These are phyloP conservation scores for Malassezia yamatoensis DNA, from an alignment of 1,284 basidiomycete species.

Conservation along the genomic window DNA sequence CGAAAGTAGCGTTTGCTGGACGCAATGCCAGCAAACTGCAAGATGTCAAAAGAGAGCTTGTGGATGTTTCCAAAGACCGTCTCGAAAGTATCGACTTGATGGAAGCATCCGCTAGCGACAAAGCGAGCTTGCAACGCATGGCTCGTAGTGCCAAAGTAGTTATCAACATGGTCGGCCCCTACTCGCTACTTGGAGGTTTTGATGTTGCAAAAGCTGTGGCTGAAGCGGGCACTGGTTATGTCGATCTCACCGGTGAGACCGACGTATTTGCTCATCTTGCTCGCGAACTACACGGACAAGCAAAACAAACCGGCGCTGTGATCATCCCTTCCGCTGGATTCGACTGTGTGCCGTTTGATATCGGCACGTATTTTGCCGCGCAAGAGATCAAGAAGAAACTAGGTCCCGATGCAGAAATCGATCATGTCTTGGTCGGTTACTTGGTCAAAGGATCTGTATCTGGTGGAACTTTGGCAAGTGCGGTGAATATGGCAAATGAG, in stretches of 20 bases:
- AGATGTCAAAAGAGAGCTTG: slow-evolving; percentile 19
- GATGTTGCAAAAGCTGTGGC: slow-evolving; percentile 53
- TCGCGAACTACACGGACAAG: slow-evolving; percentile 57
- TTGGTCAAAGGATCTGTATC: slow-evolving; percentile 55
- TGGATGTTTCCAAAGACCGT: slow-evolving; percentile 10
- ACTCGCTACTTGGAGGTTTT: slow-evolving; percentile 21
- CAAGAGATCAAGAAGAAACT: slow-evolving; percentile 52
- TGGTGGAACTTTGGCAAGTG: slow-evolving; percentile 61
- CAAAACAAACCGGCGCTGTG: slow-evolving; percentile 59
- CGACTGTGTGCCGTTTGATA: slow-evolving; percentile 58
- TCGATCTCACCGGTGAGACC: slow-evolving; percentile 57
- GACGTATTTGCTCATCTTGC: slow-evolving; percentile 53
- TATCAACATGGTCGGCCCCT: slow-evolving; percentile 38
- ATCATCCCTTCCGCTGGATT: slow-evolving; percentile 64
- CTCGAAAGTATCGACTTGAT: slow-evolving; percentile 23
- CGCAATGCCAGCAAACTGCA: slow-evolving; percentile 26
- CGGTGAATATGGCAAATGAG: slow-evolving; percentile 52
- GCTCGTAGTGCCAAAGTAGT: slow-evolving; percentile 19
- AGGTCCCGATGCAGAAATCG: slow-evolving; percentile 36
- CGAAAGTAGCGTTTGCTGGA: slow-evolving; percentile 33
- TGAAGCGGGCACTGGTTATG: slow-evolving; percentile 56
- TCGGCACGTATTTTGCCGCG: slow-evolving; percentile 56
- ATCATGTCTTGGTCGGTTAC: slow-evolving; percentile 47
- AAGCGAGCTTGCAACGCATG: slow-evolving; percentile 22
- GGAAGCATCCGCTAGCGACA: slow-evolving; percentile 22